Base-by-base conservation (phyloP, 2,329 filamentous ascomycete genomes). In the Massarina eburnea region DNA sequence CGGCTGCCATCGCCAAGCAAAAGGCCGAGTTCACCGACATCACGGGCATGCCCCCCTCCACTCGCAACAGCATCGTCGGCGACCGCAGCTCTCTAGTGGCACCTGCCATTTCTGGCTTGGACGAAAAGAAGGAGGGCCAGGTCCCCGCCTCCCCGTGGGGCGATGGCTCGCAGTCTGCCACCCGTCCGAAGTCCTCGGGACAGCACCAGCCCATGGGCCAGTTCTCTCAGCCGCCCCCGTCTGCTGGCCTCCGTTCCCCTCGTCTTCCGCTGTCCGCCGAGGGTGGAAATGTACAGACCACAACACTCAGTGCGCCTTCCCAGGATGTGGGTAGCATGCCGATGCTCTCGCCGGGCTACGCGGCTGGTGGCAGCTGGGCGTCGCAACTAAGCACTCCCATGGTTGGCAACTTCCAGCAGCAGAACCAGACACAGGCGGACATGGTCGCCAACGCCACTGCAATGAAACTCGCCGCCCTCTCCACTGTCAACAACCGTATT, bases 401-500 rank as follows among this genome's bases (percentile, higher is more conserved):
- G 88, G 89, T 92, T 4, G 76, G 89, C 32, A 92, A 85, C 56
- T 99, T 97, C 71, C 73, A 79, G 49, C 78, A 79, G 49, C 78
- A 80, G 55, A 73, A 73, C 30, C 73, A 78, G 51, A 85, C 81
- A 45, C 91, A 96, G 69, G 91, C 91, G 14, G 94, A 99, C 64
- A 97, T 97, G 92, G 88, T 99, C 46, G 94, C 94, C 48, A 99
- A 97, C 67, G 94, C 94, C 20, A 97, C 94, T 14, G 94, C 94
- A 18, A 99, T 99, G 94, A 99, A 99, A 72, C 81, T 99, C 41
- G 94, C 94, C 36, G 94, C 94, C 15, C 78, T 99, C 36, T 97
- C 92, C 4, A 99, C 94, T 2, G 94, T 99, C 39, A 99, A 97
- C 76, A 99, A 97, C 71, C 88, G 94, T 33, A 96, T 99, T 62